phyloP scores from a whole-genome alignment of 495 filamentous ascomycete genomes.

The Xylaria grammica region DNA sequence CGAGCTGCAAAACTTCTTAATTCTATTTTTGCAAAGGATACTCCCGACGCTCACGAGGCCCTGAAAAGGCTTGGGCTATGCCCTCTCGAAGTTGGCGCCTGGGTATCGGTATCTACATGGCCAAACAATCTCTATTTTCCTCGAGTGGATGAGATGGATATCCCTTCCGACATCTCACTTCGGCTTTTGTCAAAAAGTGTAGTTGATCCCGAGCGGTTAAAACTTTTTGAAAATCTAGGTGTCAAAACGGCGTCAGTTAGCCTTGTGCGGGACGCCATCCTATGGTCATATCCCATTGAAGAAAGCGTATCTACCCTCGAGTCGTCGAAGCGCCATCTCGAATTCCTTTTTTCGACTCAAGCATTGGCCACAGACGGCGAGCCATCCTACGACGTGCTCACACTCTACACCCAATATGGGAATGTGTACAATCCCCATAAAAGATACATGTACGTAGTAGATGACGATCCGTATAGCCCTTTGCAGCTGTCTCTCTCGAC shows the following conservation, averaged over 20 bases:
- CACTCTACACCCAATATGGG: neutral
- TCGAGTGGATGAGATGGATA: slow-evolving; percentile 12
- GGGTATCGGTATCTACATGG: slow-evolving; percentile 30
- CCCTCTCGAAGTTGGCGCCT: slow-evolving; percentile 18
- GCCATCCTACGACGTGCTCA: neutral
- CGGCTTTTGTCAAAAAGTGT: slow-evolving; percentile 26
- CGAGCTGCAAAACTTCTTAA: slow-evolving; percentile 8
- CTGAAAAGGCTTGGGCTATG: slow-evolving; percentile 24
- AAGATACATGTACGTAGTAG: slow-evolving; percentile 26
- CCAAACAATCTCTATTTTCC: slow-evolving; percentile 33
- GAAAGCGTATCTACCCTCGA: neutral
- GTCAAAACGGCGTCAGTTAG: slow-evolving; percentile 16
- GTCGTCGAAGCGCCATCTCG: neutral
- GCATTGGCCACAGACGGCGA: too few species aligned
- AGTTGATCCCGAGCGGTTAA: slow-evolving; percentile 28
- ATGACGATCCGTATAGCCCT: slow-evolving; percentile 30
- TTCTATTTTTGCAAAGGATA: neutral
- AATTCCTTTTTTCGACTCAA: neutral
- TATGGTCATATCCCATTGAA: slow-evolving; percentile 18
- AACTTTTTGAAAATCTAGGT: slow-evolving; percentile 35
- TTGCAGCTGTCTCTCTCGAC: slow-evolving; percentile 22
- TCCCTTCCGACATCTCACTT: slow-evolving; percentile 30
- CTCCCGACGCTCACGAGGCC: neutral
- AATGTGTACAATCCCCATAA: slow-evolving; percentile 6
- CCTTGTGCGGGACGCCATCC: slow-evolving; percentile 7